phyloP scores from a whole-genome alignment of 202 grass and related monocot genomes.

The Panicum hallii region DNA sequence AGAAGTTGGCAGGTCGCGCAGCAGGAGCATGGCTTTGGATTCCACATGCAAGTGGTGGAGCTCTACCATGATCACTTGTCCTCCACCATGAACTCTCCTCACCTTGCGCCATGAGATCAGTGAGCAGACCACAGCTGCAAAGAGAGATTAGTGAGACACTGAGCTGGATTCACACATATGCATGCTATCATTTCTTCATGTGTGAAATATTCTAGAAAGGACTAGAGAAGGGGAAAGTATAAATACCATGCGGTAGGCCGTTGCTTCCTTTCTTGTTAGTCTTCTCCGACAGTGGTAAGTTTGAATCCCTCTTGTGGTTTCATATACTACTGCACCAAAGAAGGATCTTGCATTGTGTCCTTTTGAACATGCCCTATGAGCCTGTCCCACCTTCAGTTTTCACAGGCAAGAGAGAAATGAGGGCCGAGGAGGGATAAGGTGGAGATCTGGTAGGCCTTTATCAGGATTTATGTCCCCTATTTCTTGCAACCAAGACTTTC shows the following conservation, averaged over 20 bases:
- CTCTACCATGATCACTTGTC: slow-evolving; percentile 59
- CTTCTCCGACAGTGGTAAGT: slow-evolving; percentile 45
- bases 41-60: slow-evolving; percentile 49
- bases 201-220: slow-evolving; percentile 27
- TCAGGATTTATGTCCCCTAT: slow-evolving; percentile 62
- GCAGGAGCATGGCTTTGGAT: slow-evolving; percentile 58
- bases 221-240: slow-evolving; percentile 6
- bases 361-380: slow-evolving; percentile 62
- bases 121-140: slow-evolving; percentile 43
- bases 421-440: slow-evolving; percentile 18
- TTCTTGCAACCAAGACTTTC: slow-evolving; percentile 65
- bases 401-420: slow-evolving; percentile 35
- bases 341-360: slow-evolving; percentile 70
- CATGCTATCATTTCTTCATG: slow-evolving; percentile 15
- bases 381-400: slow-evolving; percentile 38
- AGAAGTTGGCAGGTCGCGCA: slow-evolving; percentile 62
- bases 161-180: slow-evolving; percentile 30
- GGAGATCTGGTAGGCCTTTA: slow-evolving; percentile 56
- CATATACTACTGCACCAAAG: slow-evolving; percentile 54
- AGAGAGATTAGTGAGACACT: slow-evolving; percentile 38
- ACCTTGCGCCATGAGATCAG: slow-evolving; percentile 44
- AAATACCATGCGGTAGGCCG: slow-evolving; percentile 40
- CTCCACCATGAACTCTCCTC: slow-evolving; percentile 58
- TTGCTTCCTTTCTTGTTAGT: slow-evolving; percentile 50
- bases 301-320: slow-evolving; percentile 56